Evolutionary conservation across 2,329 filamentous ascomycete genomes (phyloP), one percentile per base, ranked within the genome.

Genomic region (Aspergillus sp.): DNA sequence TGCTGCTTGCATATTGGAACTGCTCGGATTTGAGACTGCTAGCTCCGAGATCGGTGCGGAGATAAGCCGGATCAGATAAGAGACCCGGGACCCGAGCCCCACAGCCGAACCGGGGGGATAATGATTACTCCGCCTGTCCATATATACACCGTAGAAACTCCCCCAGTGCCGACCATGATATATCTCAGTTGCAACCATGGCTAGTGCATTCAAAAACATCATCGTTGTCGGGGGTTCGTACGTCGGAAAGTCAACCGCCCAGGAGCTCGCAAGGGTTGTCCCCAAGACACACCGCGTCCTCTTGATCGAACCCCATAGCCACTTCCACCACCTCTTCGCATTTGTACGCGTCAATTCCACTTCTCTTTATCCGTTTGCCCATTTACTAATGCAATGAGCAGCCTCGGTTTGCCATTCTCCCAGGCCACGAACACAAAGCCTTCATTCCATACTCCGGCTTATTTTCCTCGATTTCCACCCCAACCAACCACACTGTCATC

Each of bases 181-280:
- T 44, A n/a, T 25, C 4, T 17, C 33, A 41, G 4, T 17, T n/a
- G 15, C 31, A 37, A 65, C 40, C 37, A 73, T 74, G 71, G 59
- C 65, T 7, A 59, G 41, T 21, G 41, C 66, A n/a, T 55, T 73
- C 19, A 68, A 68, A 15, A 74, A 74, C 53, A 66, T 74, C n/a
- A 65, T 74, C 31, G 70, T 74, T 8, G 65, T 74, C 19, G 72
- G 72, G 14, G 72, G 72, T 7, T 74, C 72, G 4, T 74, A 73
- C 54, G 71, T 74, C 21, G 72, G 72, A 25, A 67, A 68, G 54
- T 68, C 73, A 39, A 47, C 72, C 1, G 73, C 71, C 14, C 71
- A 73, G 47, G 73, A 76, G 48, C 65, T 76, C 5, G 72, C 73
- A 6, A 65, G 65, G 27, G 57, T 72, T 3, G 54, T 75, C 14